Conservation (phyloP, 352 stramenopile genomes). For the Phytopythium aichiense region DNA sequence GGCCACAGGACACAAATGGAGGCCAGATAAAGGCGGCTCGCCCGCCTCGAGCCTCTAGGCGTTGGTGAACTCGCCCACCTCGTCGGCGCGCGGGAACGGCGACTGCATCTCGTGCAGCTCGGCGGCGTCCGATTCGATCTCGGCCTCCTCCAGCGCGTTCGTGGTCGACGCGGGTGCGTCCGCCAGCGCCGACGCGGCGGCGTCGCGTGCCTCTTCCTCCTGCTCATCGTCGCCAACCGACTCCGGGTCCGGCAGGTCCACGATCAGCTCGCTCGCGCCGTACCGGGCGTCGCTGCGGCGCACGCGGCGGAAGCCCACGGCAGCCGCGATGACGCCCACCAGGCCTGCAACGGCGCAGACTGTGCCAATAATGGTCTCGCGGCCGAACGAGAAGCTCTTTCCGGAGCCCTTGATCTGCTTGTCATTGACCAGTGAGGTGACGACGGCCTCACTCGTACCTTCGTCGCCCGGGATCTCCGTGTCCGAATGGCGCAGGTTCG, state of each 20-base stretch:
- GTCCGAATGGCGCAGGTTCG: background rate
- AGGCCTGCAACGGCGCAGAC: constrained; percentile 9
- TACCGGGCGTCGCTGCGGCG: constrained; percentile 26
- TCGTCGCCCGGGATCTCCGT: background rate
- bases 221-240: constrained; percentile 4
- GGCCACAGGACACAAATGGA: background rate
- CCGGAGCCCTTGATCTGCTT: background rate
- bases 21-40: background rate
- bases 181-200: constrained; percentile 8
- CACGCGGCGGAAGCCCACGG: constrained; percentile 21
- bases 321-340: constrained; percentile 14
- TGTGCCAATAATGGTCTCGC: background rate
- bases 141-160: constrained; percentile 2
- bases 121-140: background rate
- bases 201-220: background rate
- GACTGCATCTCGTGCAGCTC: constrained; percentile 2
- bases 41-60: background rate
- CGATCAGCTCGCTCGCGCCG: constrained; percentile 20
- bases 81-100: constrained; percentile 8
- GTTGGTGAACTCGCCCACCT: constrained; percentile 27
- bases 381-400: too few relatives aligned
- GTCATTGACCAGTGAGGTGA: background rate
- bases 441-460: background rate
- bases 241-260: constrained; percentile 23
- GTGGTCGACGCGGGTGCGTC: constrained; percentile 4